These are phyloP conservation scores for Geum urbanum DNA, from an alignment of 306 rosid species.

Conservation along the genomic window DNA sequence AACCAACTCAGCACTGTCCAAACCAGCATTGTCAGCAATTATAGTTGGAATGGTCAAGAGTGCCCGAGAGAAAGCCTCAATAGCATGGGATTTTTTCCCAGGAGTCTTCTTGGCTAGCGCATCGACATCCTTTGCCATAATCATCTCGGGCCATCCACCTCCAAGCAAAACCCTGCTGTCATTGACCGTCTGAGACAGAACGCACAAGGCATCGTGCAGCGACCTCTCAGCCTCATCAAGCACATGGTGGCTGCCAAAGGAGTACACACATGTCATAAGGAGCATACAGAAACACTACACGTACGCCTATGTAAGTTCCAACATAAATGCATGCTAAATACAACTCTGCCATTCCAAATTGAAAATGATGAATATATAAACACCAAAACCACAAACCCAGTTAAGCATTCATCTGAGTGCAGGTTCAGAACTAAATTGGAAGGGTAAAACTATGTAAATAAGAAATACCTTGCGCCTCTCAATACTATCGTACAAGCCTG, in stretches of 20 bases:
- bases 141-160: slow-evolving; percentile 99
- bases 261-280: slow-evolving; percentile 5
- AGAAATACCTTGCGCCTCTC: slow-evolving; percentile 85
- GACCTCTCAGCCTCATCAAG: slow-evolving; percentile 99
- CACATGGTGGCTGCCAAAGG: slow-evolving; percentile 74
- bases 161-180: slow-evolving; percentile 95
- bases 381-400: neutral
- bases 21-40: slow-evolving; percentile 96
- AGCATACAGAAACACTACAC: neutral
- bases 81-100: slow-evolving; percentile 92
- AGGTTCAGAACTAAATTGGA: neutral
- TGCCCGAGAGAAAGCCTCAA: slow-evolving; percentile 91
- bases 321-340: neutral
- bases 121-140: slow-evolving; percentile 87
- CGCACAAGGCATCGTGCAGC: slow-evolving; percentile 95
- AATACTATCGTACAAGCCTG: slow-evolving; percentile 89
- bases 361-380: neutral
- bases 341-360: neutral
- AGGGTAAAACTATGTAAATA: neutral
- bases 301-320: neutral
- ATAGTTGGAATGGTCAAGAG: slow-evolving; percentile 82
- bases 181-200: slow-evolving; percentile 86
- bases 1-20: slow-evolving; percentile 94
- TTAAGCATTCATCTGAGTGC: neutral
- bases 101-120: slow-evolving; percentile 88